These are phyloP conservation scores for Anacardium occidentale DNA, from an alignment of 345 rosid genomes.

Conservation along the genomic window DNA sequence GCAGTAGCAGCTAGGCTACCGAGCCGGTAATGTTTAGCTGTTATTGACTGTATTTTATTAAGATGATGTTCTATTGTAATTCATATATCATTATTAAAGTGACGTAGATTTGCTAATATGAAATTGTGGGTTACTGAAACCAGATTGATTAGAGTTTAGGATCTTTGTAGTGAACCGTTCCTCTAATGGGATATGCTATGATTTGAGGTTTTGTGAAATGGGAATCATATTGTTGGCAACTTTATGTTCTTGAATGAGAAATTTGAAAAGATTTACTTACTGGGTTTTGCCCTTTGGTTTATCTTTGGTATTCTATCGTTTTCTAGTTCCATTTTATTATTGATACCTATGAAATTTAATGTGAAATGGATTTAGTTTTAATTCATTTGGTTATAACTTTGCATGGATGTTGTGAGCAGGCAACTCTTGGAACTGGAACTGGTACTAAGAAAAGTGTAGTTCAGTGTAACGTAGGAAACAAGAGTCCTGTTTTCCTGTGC, in stretches of 20 bases:
- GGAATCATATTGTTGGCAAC: neutral
- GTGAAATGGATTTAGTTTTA: neutral
- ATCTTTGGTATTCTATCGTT: neutral
- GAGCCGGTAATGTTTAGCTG: neutral
- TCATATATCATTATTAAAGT: neutral
- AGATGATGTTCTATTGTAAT: no score
- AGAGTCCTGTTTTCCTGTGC: constrained; percentile 57
- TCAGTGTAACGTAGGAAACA: constrained; percentile 75
- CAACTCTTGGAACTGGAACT: constrained; percentile 61
- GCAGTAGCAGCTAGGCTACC: neutral
- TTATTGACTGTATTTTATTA: no score
- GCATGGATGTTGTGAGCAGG: constrained; percentile 31
- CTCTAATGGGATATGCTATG: neutral
- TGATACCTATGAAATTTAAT: neutral
- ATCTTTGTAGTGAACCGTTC: neutral
- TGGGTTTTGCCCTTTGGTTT: neutral
- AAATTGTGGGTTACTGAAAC: no score
- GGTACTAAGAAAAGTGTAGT: constrained; percentile 39
- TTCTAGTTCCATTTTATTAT: neutral
- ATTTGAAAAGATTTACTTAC: neutral
- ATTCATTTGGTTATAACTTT: neutral
- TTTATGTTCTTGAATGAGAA: neutral
- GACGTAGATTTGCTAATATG: neutral
- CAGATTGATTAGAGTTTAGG: no score
- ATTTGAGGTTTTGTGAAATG: neutral